Evolutionary conservation across 2,329 filamentous ascomycete species (phyloP).

Genomic region (Clathrospora elynae): DNA sequence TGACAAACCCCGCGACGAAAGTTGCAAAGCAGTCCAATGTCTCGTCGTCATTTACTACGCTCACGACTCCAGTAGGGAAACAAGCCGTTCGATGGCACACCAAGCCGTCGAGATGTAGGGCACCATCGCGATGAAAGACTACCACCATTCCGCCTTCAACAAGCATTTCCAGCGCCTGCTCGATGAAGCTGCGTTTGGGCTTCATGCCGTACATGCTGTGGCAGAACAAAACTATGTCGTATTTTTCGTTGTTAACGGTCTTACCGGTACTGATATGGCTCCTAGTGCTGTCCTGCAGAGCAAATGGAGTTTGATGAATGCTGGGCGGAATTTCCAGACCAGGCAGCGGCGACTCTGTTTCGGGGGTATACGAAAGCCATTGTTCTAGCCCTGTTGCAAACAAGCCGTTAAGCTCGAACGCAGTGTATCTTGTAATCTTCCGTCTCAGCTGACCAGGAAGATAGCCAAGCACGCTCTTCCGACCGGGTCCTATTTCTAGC

Average conservation of each 20-base stretch:
- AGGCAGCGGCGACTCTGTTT: conserved; percentile 49
- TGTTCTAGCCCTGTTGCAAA: conserved; percentile 55
- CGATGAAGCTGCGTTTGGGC: conserved; percentile 54
- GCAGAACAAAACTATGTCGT: conserved; percentile 64
- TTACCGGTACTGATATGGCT: conserved; percentile 22
- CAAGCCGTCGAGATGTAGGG: conserved; percentile 55
- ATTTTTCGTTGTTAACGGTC: conserved; percentile 46
- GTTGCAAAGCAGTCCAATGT: conserved; percentile 57
- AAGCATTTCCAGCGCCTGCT: conserved; percentile 57
- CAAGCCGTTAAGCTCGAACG: conserved; percentile 59
- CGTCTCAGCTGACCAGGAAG: conserved; percentile 52
- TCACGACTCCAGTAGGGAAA: conserved; percentile 54
- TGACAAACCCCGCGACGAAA: conserved; percentile 57
- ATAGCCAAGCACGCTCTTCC: conserved; percentile 58
- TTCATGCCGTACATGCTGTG: conserved; percentile 68
- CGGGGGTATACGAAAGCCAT: conserved; percentile 45
- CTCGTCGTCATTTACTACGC: conserved; percentile 54
- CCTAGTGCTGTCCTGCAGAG: conserved; percentile 30
- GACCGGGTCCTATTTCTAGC: conserved; percentile 65
- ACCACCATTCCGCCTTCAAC: conserved; percentile 53
- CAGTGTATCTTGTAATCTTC: conserved; percentile 58
- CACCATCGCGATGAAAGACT: conserved; percentile 61
- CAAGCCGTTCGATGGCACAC: conserved; percentile 55
- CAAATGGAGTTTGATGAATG: conserved; percentile 52
- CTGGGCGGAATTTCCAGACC: conserved; percentile 47